Evolutionary conservation across 805 yeast species (phyloP).

Genomic region (Metschnikowia sp.): DNA sequence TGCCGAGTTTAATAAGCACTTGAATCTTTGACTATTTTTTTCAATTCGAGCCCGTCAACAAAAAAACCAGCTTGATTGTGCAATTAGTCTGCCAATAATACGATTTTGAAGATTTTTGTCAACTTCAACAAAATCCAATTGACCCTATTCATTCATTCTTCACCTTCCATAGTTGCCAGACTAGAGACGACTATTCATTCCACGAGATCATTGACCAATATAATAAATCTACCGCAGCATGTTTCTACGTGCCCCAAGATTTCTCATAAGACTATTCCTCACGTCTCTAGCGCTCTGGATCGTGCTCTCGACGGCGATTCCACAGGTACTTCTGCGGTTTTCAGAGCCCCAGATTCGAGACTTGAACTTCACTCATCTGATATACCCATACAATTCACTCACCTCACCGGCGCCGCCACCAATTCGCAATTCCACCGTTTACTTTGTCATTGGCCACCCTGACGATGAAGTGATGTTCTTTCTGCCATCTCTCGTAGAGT

Average conservation of each 20-base stretch:
- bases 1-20: no score
- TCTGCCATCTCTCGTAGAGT: slow-evolving; percentile 66
- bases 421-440: slow-evolving; percentile 36
- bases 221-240: background rate
- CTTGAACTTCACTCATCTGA: slow-evolving; percentile 20
- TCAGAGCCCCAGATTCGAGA: slow-evolving; percentile 27
- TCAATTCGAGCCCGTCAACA: no score
- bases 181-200: no score
- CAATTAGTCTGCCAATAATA: no score
- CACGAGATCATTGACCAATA: no score
- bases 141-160: no score
- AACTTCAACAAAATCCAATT: no score
- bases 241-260: slow-evolving; percentile 11
- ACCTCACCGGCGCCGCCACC: slow-evolving; percentile 32
- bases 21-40: no score
- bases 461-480: slow-evolving; percentile 99
- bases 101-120: no score
- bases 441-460: slow-evolving; percentile 84
- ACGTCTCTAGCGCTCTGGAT: slow-evolving; percentile 37
- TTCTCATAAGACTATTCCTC: slow-evolving; percentile 14
- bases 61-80: no score
- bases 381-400: slow-evolving; percentile 37
- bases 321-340: slow-evolving; percentile 33
- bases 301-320: slow-evolving; percentile 36
- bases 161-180: no score